Evolutionary conservation across 2,329 filamentous ascomycete species (phyloP).

Genomic region (Stemphylium lycopersici): DNA sequence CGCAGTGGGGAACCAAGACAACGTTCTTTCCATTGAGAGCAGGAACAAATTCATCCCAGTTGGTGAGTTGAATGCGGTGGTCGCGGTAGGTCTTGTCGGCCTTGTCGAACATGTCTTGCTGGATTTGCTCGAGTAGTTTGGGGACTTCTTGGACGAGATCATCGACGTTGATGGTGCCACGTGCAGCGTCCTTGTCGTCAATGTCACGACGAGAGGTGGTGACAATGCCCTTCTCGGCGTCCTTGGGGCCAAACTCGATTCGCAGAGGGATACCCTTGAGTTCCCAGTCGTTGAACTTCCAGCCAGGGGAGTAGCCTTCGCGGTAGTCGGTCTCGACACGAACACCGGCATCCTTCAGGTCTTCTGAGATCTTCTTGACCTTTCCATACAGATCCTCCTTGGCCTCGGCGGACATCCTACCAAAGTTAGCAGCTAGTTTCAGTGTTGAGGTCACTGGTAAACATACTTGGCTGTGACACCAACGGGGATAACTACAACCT

Average conservation of each 20-base stretch:
- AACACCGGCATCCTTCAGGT: constrained; percentile 74
- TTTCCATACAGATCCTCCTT: constrained; percentile 76
- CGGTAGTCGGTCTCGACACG: constrained; percentile 82
- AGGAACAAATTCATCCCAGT: constrained; percentile 92
- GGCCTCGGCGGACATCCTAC: constrained; percentile 67
- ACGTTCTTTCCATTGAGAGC: constrained; percentile 92
- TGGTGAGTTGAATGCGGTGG: constrained; percentile 78
- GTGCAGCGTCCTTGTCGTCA: constrained; percentile 67
- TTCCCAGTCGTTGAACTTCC: constrained; percentile 99
- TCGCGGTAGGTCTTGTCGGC: constrained; percentile 79
- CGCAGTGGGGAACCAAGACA: constrained; percentile 88
- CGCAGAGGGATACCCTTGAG: constrained; percentile 93
- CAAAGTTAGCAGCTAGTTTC: constrained; percentile 6
- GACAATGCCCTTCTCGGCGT: constrained; percentile 83
- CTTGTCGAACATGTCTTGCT: constrained; percentile 77
- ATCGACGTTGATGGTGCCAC: constrained; percentile 71
- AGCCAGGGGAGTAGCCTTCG: constrained; percentile 88
- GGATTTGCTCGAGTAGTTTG: constrained; percentile 85
- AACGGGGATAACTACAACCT: constrained; percentile 87
- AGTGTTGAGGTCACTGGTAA: neutral
- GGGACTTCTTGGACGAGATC: constrained; percentile 77
- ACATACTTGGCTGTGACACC: constrained; percentile 87
- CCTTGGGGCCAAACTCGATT: constrained; percentile 94
- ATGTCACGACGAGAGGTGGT: constrained; percentile 87
- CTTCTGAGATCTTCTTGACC: constrained; percentile 71